phyloP scores from a whole-genome alignment of 179 eudicot genomes.

The Spergularia azorica region DNA sequence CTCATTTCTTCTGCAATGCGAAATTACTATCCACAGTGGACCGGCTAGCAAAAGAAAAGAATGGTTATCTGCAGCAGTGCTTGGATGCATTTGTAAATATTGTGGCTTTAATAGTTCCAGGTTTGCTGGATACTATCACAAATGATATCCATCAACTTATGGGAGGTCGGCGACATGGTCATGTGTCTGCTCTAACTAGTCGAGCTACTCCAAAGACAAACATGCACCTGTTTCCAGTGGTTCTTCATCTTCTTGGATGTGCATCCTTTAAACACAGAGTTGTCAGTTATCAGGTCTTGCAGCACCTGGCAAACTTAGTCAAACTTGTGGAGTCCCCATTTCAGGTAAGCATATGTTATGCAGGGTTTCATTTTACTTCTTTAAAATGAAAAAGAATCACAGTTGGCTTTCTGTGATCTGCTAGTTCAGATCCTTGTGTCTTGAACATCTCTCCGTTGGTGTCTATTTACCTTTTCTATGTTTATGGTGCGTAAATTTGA shows the following conservation, averaged over 20 bases:
- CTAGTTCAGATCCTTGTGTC: not conserved
- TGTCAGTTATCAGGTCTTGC: slow-evolving; percentile 66
- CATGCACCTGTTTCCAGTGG: slow-evolving; percentile 81
- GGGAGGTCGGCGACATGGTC: slow-evolving; percentile 82
- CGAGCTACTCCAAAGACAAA: slow-evolving; percentile 70
- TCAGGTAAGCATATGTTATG: slow-evolving; percentile 52
- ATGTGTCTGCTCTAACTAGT: slow-evolving; percentile 48
- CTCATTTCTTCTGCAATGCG: slow-evolving; percentile 79
- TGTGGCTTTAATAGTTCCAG: slow-evolving; percentile 70
- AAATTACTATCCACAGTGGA: slow-evolving; percentile 84
- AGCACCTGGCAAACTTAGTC: slow-evolving; percentile 70
- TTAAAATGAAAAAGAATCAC: not conserved
- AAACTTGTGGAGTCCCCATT: slow-evolving; percentile 78
- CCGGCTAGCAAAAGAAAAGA: slow-evolving; percentile 83
- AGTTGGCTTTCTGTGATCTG: slow-evolving; percentile 4
- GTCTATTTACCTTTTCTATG: too few relatives aligned
- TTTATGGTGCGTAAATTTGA: too few relatives aligned
- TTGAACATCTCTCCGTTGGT: too few relatives aligned
- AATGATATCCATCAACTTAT: slow-evolving; percentile 78
- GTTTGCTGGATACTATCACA: slow-evolving; percentile 69
- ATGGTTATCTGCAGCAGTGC: slow-evolving; percentile 74
- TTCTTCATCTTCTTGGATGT: slow-evolving; percentile 85
- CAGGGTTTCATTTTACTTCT: not conserved
- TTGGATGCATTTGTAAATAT: slow-evolving; percentile 61
- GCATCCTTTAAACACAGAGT: slow-evolving; percentile 69